Evolutionary conservation across 768 basidiomycete genomes (phyloP).

Genomic region (Auriscalpium orientale): DNA sequence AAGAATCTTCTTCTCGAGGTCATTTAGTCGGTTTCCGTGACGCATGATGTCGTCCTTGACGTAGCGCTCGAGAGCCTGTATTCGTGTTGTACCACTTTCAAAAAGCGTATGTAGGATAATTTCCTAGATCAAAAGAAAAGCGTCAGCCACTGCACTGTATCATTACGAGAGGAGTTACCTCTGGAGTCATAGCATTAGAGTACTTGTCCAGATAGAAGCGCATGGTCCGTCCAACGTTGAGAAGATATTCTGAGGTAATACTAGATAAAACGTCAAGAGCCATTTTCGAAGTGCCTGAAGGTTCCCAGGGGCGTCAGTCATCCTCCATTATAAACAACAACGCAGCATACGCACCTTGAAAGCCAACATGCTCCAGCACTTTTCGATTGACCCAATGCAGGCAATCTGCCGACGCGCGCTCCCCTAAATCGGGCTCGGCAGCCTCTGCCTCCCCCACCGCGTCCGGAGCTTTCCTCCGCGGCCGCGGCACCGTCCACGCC

Average conservation of each 20-base stretch:
- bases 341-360: slow-evolving; percentile 63
- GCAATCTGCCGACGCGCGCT: slow-evolving; percentile 53
- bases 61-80: slow-evolving; percentile 79
- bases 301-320: neutral
- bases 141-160: neutral
- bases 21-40: slow-evolving; percentile 66
- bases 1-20: slow-evolving; percentile 82
- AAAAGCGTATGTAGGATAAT: slow-evolving; percentile 88
- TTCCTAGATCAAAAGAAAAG: slow-evolving; percentile 61
- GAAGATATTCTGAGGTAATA: slow-evolving; percentile 72
- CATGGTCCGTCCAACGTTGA: slow-evolving; percentile 83
- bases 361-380: slow-evolving; percentile 84
- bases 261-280: slow-evolving; percentile 73
- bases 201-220: slow-evolving; percentile 78
- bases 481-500: slow-evolving; percentile 37
- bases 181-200: slow-evolving; percentile 69
- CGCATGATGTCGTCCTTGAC: slow-evolving; percentile 84
- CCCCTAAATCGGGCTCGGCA: slow-evolving; percentile 45
- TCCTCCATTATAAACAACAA: neutral
- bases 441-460: slow-evolving; percentile 16
- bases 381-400: slow-evolving; percentile 66
- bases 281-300: slow-evolving; percentile 60
- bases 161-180: slow-evolving; percentile 43
- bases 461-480: neutral
- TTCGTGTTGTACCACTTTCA: slow-evolving; percentile 74